phyloP scores from a whole-genome alignment of 352 stramenopile species.

The Blastocystis hominis region DNA sequence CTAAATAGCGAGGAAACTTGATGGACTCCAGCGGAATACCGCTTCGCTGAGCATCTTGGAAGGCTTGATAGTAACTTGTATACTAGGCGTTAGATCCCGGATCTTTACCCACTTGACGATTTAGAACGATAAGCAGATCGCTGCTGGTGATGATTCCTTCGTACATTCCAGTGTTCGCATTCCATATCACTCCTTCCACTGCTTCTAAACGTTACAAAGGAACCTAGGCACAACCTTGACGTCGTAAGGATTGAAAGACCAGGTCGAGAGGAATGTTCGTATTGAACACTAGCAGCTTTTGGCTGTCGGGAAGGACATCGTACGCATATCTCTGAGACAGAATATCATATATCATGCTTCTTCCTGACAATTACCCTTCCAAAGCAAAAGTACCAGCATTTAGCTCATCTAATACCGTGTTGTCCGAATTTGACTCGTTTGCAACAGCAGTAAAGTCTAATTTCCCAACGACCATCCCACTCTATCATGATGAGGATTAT shows the following conservation, averaged over 20 bases:
- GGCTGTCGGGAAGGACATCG: slow-evolving; percentile 10
- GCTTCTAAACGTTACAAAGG: not conserved
- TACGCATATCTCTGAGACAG: slow-evolving; percentile 32
- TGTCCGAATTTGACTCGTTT: not conserved
- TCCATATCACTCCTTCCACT: slow-evolving; percentile 42
- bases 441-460: slow-evolving; percentile 19
- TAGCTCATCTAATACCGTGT: slow-evolving; percentile 21
- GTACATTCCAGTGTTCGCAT: slow-evolving; percentile 29
- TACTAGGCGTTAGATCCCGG: not conserved
- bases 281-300: slow-evolving; percentile 48
- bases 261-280: slow-evolving; percentile 45
- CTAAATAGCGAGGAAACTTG: slow-evolving; percentile 20
- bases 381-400: not conserved
- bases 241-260: slow-evolving; percentile 33
- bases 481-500: not conserved
- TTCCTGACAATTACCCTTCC: not conserved
- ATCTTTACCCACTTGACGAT: not conserved
- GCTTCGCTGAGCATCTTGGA: not conserved
- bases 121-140: slow-evolving; percentile 48
- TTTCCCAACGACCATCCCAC: not conserved
- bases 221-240: not conserved
- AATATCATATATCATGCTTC: slow-evolving; percentile 53
- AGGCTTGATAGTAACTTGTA: slow-evolving; percentile 1
- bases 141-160: slow-evolving; percentile 53
- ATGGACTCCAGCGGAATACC: not conserved